Evolutionary conservation across 306 rosid genomes (phyloP), one percentile per base, ranked within the genome.

Genomic region (Hippophae tibetana): DNA sequence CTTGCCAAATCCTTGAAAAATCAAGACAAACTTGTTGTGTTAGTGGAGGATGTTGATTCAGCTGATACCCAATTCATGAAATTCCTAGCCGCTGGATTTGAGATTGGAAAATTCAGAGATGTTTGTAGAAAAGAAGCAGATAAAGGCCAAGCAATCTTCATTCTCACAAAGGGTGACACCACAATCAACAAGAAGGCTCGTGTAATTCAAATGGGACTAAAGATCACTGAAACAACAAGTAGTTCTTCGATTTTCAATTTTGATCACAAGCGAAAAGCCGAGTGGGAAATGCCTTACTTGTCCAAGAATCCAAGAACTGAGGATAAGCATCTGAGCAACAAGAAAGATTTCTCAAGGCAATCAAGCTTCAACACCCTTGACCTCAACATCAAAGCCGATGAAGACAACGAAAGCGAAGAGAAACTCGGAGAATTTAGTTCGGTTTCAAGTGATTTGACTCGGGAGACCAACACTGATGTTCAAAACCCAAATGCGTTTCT

Each of bases 291-390:
- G 12, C 75, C 81, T 42, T 53, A 65, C 38, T 2, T 55, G 42
- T 65, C 62, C 7, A 89, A 89, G 72, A 63, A 48, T 18, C 60
- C 77, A 42, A 82, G 90, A 77, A 66, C 78, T 47, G 76, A 72
- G 13, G 38, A 31, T 31, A 80, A 79, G 14, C 44, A 60, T 46
- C 66, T 56, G 43, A 75, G 58, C 64, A 60, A 31, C 42, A 76
- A 70, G 74, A 78, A 50, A 56, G 76, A 64, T 18, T 47, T 82
- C 65, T 80, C 90, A 57, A 79, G 88, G 74, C 83, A 90, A 49
- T 86, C 88, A 45, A 82, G 85, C 83, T 82, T 82, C 57, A 88
- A 70, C 70, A 79, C 71, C 46, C 95, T 92, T 70, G 96, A 92
- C 69, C 84, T 92, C 45, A 92, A 92, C 64, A 71, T 80, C 58